Conservation (phyloP, 176 grass and related monocot genomes). For the Aegilops tauschii region DNA sequence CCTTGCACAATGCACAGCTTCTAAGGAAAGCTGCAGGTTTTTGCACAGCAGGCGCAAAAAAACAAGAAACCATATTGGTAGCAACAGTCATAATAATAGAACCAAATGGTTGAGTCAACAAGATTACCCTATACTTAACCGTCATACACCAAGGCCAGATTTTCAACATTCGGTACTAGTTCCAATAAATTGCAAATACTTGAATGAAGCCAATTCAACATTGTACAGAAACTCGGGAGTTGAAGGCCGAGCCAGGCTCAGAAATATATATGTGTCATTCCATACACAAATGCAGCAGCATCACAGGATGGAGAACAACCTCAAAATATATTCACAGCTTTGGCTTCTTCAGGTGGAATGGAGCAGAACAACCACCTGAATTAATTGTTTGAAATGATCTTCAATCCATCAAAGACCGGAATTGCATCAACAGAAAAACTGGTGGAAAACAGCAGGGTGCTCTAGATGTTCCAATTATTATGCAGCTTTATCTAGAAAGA, state of each 20-base stretch:
- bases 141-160: constrained; percentile 5
- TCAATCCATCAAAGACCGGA: constrained; percentile 30
- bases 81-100: constrained; percentile 28
- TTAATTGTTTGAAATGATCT: constrained; percentile 29
- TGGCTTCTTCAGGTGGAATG: constrained; percentile 27
- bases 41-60: background rate
- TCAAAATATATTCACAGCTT: constrained; percentile 53
- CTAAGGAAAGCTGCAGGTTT: background rate
- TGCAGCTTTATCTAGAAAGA: constrained; percentile 31
- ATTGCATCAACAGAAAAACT: constrained; percentile 40
- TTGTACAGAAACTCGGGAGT: constrained; percentile 13
- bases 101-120: background rate
- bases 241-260: background rate
- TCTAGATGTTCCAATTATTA: constrained; percentile 30
- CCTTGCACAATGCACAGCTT: background rate
- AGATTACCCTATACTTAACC: constrained; percentile 27
- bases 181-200: background rate
- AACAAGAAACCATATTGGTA: constrained; percentile 1
- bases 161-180: constrained; percentile 8
- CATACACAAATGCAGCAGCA: constrained; percentile 15
- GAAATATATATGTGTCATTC: constrained; percentile 4
- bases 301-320: constrained; percentile 16
- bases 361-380: constrained; percentile 35
- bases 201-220: background rate
- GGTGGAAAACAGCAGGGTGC: constrained; percentile 1